Evolutionary conservation across 1,284 basidiomycete species (phyloP).

Genomic region (Melampsora americana): DNA sequence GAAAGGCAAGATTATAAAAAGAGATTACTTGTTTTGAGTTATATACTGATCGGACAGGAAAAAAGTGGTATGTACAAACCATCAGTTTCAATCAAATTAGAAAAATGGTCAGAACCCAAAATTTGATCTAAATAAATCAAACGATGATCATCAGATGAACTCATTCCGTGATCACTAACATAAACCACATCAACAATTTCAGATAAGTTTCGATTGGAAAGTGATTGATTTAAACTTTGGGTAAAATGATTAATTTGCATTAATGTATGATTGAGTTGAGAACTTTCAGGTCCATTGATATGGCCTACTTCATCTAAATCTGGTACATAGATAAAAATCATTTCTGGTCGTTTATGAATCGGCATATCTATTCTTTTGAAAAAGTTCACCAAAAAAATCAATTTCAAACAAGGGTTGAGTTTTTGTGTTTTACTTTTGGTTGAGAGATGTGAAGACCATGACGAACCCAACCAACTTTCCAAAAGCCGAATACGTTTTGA

Average conservation of each 20-base stretch:
- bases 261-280: slow-evolving; percentile 68
- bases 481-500: slow-evolving; percentile 26
- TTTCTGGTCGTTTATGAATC: slow-evolving; percentile 45
- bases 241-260: slow-evolving; percentile 71
- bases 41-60: neutral
- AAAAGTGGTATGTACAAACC: neutral
- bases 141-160: slow-evolving; percentile 71
- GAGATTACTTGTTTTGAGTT: neutral
- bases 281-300: slow-evolving; percentile 68
- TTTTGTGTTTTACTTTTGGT: slow-evolving; percentile 1
- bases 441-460: neutral
- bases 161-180: slow-evolving; percentile 92
- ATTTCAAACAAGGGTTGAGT: slow-evolving; percentile 55
- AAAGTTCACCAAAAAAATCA: neutral
- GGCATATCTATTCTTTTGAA: slow-evolving; percentile 43
- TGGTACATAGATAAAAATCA: slow-evolving; percentile 67
- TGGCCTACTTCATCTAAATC: slow-evolving; percentile 64
- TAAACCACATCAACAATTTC: slow-evolving; percentile 82
- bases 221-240: slow-evolving; percentile 63
- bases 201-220: slow-evolving; percentile 70
- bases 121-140: slow-evolving; percentile 78
- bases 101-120: slow-evolving; percentile 66
- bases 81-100: slow-evolving; percentile 56
- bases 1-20: neutral
- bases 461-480: slow-evolving; percentile 35